Conservation (phyloP, 2,329 filamentous ascomycete species). For the Aspergillus quadrilineatus region DNA sequence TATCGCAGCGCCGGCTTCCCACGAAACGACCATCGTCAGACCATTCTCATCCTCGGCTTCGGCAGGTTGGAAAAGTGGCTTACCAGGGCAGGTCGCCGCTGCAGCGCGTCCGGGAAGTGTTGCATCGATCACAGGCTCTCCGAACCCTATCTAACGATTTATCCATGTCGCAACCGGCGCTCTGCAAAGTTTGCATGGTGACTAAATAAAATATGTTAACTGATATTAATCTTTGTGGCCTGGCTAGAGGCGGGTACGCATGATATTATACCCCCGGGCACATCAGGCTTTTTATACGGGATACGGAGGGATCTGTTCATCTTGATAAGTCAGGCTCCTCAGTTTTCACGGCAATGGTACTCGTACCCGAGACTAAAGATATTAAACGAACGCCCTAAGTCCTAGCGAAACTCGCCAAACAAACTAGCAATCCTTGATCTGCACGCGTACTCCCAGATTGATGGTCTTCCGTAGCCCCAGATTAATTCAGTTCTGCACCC, state of each 20-base stretch:
- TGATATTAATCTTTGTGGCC: too few species aligned
- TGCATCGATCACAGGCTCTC: slow-evolving; percentile 4
- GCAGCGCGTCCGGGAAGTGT: slow-evolving; percentile 2
- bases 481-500: neutral
- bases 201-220: too few species aligned
- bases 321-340: too few species aligned
- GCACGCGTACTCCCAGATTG: neutral
- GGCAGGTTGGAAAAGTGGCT: neutral
- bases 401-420: neutral
- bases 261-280: too few species aligned
- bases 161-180: neutral
- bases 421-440: neutral
- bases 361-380: neutral
- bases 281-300: too few species aligned
- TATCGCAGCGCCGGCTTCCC: neutral
- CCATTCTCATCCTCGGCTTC: neutral
- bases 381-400: neutral
- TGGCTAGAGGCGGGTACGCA: too few species aligned
- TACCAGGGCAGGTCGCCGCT: slow-evolving; percentile 3
- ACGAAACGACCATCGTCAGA: neutral
- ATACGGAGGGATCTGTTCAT: too few species aligned
- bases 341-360: too few species aligned
- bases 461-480: neutral
- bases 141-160: neutral
- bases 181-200: neutral